phyloP scores from a whole-genome alignment of 169 alveolate genomes.

The Cardiosporidium cionae region DNA sequence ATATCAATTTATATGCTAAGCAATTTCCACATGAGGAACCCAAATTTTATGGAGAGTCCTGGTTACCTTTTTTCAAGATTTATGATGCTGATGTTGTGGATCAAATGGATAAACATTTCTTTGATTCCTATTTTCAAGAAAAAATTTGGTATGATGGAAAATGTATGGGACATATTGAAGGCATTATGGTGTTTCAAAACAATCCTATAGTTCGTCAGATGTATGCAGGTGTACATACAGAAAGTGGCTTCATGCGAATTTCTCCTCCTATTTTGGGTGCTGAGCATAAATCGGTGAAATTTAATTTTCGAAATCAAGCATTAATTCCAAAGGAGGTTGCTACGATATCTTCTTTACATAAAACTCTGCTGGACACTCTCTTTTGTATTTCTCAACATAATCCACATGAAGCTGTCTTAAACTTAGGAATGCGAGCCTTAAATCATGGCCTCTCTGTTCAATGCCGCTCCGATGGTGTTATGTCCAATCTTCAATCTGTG shows the following conservation, averaged over 20 bases:
- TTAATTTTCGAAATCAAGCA: not conserved
- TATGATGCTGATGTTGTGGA: constrained; percentile 30
- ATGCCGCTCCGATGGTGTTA: not conserved
- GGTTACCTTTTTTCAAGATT: constrained; percentile 38
- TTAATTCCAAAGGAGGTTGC: constrained; percentile 6
- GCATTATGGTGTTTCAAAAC: constrained; percentile 30
- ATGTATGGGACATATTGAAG: constrained; percentile 20
- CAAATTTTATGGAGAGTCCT: constrained; percentile 25
- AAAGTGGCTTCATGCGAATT: constrained; percentile 7
- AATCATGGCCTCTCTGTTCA: not conserved
- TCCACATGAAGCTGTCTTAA: not conserved
- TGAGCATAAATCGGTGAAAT: not conserved
- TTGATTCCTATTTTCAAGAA: constrained; percentile 21
- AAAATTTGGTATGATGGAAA: constrained; percentile 30
- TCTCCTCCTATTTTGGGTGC: constrained; percentile 25
- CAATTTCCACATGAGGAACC: not conserved
- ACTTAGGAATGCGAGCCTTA: not conserved
- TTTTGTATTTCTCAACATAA: constrained; percentile 14
- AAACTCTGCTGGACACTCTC: constrained; percentile 18
- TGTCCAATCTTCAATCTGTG: not conserved
- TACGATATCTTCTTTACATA: constrained; percentile 6
- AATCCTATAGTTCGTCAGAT: constrained; percentile 28
- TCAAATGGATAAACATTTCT: not conserved
- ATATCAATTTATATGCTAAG: constrained; percentile 2
- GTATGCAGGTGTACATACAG: constrained; percentile 29